Conservation (phyloP, 2,329 filamentous ascomycete species). For the Fusarium caatingaense region DNA sequence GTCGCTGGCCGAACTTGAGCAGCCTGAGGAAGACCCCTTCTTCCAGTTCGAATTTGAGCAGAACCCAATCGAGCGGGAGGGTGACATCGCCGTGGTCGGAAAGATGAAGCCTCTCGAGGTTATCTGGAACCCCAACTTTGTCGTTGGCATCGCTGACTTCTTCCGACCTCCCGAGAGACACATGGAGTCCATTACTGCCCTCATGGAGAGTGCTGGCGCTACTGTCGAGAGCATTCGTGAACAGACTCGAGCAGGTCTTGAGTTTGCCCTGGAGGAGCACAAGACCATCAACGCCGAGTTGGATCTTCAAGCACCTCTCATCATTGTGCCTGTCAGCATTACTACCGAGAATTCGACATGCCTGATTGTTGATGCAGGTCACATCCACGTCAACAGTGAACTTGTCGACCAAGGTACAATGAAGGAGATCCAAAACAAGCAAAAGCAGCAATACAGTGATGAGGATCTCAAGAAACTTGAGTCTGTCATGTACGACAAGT, state of each 20-base stretch:
- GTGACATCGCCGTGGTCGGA: conserved; percentile 88
- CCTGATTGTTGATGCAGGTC: conserved; percentile 94
- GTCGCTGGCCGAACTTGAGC: conserved; percentile 66
- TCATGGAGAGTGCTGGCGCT: conserved; percentile 95
- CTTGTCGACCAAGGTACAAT: conserved; percentile 92
- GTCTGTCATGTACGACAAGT: conserved; percentile 97
- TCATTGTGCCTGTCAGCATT: conserved; percentile 96
- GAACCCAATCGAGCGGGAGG: conserved; percentile 91
- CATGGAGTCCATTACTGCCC: conserved; percentile 96
- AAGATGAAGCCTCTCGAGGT: conserved; percentile 97
- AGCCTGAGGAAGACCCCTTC: conserved; percentile 75
- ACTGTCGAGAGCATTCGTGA: conserved; percentile 95
- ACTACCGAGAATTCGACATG: conserved; percentile 84
- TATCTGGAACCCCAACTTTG: conserved; percentile 95
- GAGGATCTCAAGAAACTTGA: conserved; percentile 90
- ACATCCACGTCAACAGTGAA: conserved; percentile 93
- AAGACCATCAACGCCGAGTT: conserved; percentile 97
- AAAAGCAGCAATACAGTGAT: conserved; percentile 86
- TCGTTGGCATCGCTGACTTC: conserved; percentile 91
- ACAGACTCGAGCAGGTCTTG: conserved; percentile 93
- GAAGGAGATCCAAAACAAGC: conserved; percentile 89
- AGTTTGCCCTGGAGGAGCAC: conserved; percentile 97
- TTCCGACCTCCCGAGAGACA: conserved; percentile 96
- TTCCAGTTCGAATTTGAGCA: conserved; percentile 95
- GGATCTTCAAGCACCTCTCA: conserved; percentile 93